Base-by-base conservation (phyloP, 345 rosid species). In the Noccaea caerulescens region DNA sequence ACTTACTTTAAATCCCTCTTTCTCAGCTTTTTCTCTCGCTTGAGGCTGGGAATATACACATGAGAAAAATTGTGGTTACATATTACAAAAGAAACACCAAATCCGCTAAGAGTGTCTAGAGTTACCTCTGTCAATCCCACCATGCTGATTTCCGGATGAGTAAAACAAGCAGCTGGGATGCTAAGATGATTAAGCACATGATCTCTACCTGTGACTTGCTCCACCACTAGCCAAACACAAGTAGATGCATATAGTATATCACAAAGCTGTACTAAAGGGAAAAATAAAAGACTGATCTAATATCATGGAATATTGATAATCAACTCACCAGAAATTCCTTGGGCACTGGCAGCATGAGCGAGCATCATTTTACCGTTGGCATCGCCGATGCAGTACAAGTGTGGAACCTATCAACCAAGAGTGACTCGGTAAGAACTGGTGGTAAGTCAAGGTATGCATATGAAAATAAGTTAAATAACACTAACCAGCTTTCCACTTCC, bases 141-240 rank as follows among this genome's bases (percentile, higher is more conserved):
- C 98, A 95, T 92, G 55, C 99, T 95, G 82, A 95, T 92, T 77
- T 95, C 98, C 62, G 99, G 99, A 80, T 95, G 99, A 44, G 99
- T 95, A 86, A 95, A 95, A 77, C 99, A 95, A 75, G 99, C 99
- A 51, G 99, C 99, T 16, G 99, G 98, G 71, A 95, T 86, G 75
- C 96, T 89, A 58, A 85, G 82, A 85, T 92, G 98, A 79, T 90
- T 95, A 50, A 92, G 92, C 68, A 95, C 91, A 23, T 87, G 86
- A 85, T 90, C 99, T 78, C 81, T 85, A 75, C 99, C 97, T 0
- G 93, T 83, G 43, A 92, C 89, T 88, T 87, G 96, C 81, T 95
- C 99, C 53, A 95, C 91, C 84, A 92, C 99, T 95, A 83, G 34
- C 68, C 62, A 70, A 20, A 30, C 69, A 63, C 44, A 58, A n/a